Conservation (phyloP, 495 filamentous ascomycete species). For the Aspergillus baeticus region DNA sequence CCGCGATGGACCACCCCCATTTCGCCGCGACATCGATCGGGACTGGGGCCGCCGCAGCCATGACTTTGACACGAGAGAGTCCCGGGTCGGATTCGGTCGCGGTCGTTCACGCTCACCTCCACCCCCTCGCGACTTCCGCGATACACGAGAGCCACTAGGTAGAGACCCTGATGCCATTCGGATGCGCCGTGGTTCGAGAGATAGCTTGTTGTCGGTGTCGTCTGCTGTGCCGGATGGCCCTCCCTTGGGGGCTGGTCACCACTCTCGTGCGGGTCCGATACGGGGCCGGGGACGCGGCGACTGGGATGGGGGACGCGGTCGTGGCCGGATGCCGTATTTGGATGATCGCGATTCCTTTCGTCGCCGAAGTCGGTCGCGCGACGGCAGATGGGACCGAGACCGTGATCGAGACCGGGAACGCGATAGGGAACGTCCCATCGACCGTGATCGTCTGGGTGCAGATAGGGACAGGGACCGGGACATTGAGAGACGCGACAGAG, state of each 20-base stretch:
- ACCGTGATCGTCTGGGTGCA: constrained; percentile 21
- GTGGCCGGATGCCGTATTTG: constrained; percentile 51
- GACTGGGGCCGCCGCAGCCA: constrained; percentile 37
- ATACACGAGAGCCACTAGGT: constrained; percentile 38
- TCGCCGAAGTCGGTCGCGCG: constrained; percentile 67
- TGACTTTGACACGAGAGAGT: constrained; percentile 45
- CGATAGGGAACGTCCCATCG: constrained; percentile 26
- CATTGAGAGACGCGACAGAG: constrained; percentile 28
- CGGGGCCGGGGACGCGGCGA: constrained; percentile 66
- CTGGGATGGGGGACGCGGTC: constrained; percentile 59
- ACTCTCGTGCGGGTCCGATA: constrained; percentile 55
- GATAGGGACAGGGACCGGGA: constrained; percentile 36
- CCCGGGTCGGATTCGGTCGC: constrained; percentile 40
- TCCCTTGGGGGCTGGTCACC: constrained; percentile 41
- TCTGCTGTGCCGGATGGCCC: constrained; percentile 68
- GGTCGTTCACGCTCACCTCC: constrained; percentile 44
- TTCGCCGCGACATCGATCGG: constrained; percentile 39
- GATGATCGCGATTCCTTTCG: constrained; percentile 62
- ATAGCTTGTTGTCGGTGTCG: constrained; percentile 65
- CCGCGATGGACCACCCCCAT: constrained; percentile 32
- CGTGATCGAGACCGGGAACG: constrained; percentile 40
- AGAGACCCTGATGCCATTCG: constrained; percentile 45
- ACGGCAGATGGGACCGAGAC: constrained; percentile 55
- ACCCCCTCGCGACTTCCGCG: constrained; percentile 51
- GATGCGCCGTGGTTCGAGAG: constrained; percentile 56